phyloP scores from a whole-genome alignment of 768 basidiomycete species.

The Flagelloscypha sp. region DNA sequence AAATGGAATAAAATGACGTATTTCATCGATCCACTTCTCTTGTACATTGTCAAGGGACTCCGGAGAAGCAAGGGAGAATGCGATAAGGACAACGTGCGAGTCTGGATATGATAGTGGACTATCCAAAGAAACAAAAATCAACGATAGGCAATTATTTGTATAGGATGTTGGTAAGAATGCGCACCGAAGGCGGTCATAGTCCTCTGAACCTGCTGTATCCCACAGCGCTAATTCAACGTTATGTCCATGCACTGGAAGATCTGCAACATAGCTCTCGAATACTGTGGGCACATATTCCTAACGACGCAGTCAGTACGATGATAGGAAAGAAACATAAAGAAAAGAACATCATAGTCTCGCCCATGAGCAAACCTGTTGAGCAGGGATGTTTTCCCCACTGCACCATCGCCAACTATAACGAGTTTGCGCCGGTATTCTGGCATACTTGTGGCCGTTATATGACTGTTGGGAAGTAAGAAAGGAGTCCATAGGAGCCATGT shows the following conservation, averaged over 20 bases:
- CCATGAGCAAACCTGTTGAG: no score
- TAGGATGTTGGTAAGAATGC: no score
- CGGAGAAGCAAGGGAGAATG: conserved; percentile 72
- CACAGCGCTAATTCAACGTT: conserved; percentile 10
- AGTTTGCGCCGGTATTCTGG: conserved; percentile 72
- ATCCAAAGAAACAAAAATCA: no score
- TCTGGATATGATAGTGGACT: conserved; percentile 68
- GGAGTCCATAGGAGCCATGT: no score
- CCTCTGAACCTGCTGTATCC: conserved; percentile 75
- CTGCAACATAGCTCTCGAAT: conserved; percentile 10
- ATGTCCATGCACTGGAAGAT: conserved; percentile 9
- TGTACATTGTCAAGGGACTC: conserved; percentile 78
- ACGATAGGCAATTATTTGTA: no score
- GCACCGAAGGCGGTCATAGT: conserved; percentile 73
- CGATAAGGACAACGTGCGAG: conserved; percentile 75
- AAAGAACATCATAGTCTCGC: neutral
- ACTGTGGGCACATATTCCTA: conserved; percentile 18
- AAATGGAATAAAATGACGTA: conserved; percentile 67
- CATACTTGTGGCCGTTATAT: no score
- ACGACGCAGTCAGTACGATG: no score
- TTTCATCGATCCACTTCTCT: conserved; percentile 82
- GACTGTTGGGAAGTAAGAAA: no score
- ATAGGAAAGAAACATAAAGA: no score
- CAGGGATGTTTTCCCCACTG: conserved; percentile 72
- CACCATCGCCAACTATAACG: conserved; percentile 72